These are phyloP conservation scores for Ustulina deusta DNA, from an alignment of 2,329 filamentous ascomycete species.

Conservation along the genomic window DNA sequence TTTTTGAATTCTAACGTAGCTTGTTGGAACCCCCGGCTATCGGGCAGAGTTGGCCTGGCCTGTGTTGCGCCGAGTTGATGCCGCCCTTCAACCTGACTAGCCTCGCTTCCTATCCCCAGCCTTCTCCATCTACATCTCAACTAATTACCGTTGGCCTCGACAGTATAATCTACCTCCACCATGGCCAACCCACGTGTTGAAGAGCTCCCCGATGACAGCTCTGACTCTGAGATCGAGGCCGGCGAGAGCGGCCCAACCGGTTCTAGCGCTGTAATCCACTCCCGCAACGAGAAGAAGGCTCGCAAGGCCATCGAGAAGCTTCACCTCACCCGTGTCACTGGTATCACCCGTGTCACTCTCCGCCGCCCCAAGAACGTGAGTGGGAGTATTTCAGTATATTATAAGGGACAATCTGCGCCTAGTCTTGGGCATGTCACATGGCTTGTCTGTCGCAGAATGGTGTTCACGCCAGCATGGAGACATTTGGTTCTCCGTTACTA, in stretches of 20 bases:
- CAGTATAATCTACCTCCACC: constrained; percentile 39
- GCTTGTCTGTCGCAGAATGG: not conserved
- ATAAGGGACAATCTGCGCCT: not conserved
- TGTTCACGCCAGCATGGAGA: not conserved
- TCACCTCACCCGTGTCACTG: constrained; percentile 93
- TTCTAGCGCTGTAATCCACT: constrained; percentile 91
- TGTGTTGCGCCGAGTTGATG: constrained; percentile 27
- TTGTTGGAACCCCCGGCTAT: not conserved
- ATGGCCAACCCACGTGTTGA: constrained; percentile 99
- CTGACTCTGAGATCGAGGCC: constrained; percentile 82
- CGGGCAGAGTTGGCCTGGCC: constrained; percentile 14
- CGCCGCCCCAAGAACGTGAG: constrained; percentile 98
- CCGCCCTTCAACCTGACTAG: constrained; percentile 29
- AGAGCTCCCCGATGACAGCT: constrained; percentile 90
- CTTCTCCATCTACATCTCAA: constrained; percentile 20
- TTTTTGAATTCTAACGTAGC: not conserved
- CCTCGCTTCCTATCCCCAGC: constrained; percentile 33
- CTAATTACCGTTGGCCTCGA: constrained; percentile 20
- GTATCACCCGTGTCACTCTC: constrained; percentile 98
- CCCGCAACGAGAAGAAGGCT: constrained; percentile 99
- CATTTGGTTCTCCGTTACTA: constrained; percentile 54
- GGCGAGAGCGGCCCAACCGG: constrained; percentile 78
- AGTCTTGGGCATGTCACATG: no score
- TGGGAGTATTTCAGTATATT: constrained; percentile 48
- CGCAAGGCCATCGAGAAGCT: constrained; percentile 99